Percentiles rank a stretch among this genome's conserved stretches.
These are phyloP conservation scores for Grosmannia serpens DNA, from an alignment of 2,329 filamentous ascomycete genomes.

Conservation along the genomic window DNA sequence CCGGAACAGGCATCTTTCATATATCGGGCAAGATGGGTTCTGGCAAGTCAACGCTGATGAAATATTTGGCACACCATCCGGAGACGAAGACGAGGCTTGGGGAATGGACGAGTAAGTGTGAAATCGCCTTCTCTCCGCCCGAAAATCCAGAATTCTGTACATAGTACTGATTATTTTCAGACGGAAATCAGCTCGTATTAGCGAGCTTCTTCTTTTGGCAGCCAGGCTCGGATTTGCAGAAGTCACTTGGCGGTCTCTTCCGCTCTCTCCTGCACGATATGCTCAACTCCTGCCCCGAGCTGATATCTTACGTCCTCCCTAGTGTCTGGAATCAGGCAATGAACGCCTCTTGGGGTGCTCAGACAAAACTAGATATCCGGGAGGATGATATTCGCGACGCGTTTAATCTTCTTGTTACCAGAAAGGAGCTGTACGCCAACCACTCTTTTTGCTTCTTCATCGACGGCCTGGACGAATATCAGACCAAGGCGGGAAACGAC, in stretches of 20 bases:
- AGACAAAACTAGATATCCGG: neutral
- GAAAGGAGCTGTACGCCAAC: neutral
- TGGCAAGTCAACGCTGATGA: conserved; percentile 7
- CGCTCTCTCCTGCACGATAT: conserved; percentile 1
- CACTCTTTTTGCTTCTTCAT: conserved; percentile 3
- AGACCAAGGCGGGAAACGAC: neutral
- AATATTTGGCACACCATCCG: neutral
- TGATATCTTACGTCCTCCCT: neutral
- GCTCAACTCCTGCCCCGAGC: neutral
- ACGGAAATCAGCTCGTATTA: neutral
- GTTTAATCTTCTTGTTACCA: neutral
- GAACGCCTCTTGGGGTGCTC: neutral
- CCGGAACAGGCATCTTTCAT: conserved; percentile 2
- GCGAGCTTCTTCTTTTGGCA: conserved; percentile 4
- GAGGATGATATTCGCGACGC: neutral
- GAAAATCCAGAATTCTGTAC: neutral
- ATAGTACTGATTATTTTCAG: neutral
- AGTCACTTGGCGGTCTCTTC: neutral
- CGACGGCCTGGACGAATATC: conserved; percentile 4
- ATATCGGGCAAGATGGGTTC: conserved; percentile 4
- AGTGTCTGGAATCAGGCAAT: neutral
- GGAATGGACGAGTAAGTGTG: neutral
- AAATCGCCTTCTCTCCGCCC: neutral
- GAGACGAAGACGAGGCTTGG: neutral
- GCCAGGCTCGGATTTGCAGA: neutral